Evolutionary conservation across 768 basidiomycete species (phyloP), one percentile per base, ranked within the genome.

Genomic region (Cyclocybe cylindracea): DNA sequence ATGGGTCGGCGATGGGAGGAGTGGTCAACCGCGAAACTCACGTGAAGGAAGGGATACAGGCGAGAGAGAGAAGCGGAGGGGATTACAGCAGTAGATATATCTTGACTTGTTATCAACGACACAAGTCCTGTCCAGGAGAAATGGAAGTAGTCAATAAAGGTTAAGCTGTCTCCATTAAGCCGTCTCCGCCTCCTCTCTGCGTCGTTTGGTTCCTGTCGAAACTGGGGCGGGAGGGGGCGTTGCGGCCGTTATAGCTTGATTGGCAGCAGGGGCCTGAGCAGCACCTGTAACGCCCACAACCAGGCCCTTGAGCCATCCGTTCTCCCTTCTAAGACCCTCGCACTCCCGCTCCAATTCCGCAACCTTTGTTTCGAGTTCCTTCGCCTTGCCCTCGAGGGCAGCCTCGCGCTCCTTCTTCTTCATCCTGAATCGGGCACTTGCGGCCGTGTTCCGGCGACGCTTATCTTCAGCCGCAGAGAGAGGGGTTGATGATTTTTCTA

Each of bases 361-460:
- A 10, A 95, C 91, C 46, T 86, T 82, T 0, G 74, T 74, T 64
- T 93, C 89, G 11, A 96, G 78, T 64, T 95, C 92, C 73, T 92
- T 93, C 11, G 89, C 84, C 61, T 84, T 86, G 39, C 78, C 80
- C 71, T 96, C 94, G 16, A 96, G 75, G 11, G 94, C 94, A 2
- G 84, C 87, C 72, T 97, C 94, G 10, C 94, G 79, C 70, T 95
- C 92, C 76, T 97, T 97, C 79, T 97, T 97, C 80, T 96, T 97
- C 63, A 93, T 70, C 53, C 94, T 82, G 79, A 97, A 97, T 7
- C 94, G 89, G 32, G 94, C 94, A 47, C 89, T 92, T 0, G 94
- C 94, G 1, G 91, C 91, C 0, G 94, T 97, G 67, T 97, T 97
- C 41, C 94, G 77, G 51, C 93, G 80, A n/a, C 94, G 86, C 66